Evolutionary conservation across 176 grass and related monocot species (phyloP).

Genomic region (Zizania latifolia): DNA sequence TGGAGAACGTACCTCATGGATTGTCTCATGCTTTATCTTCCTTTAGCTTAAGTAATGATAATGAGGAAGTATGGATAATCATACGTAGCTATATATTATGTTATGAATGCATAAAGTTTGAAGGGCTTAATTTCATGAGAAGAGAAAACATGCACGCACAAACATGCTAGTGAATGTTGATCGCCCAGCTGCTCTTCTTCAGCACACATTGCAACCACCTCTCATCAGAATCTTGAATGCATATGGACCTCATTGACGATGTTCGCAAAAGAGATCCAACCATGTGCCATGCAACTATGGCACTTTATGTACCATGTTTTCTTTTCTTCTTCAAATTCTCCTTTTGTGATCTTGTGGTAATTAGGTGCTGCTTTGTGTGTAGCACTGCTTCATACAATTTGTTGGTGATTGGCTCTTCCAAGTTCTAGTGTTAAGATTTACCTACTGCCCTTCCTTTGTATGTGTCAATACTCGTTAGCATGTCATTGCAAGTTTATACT

Average conservation of each 20-base stretch:
- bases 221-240: background rate
- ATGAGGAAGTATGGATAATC: background rate
- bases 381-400: background rate
- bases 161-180: background rate
- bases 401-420: background rate
- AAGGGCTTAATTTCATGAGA: background rate
- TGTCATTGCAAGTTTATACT: background rate
- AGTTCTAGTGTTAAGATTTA: background rate
- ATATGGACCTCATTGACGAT: background rate
- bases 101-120: background rate
- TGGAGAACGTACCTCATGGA: background rate
- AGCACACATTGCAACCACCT: background rate
- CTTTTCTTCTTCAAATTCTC: background rate
- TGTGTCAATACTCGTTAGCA: background rate
- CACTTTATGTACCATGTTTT: background rate
- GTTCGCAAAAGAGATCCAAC: background rate
- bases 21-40: background rate
- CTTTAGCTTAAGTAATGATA: background rate
- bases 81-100: background rate
- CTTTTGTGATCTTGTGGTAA: no score
- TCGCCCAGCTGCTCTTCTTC: background rate
- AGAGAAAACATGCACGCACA: background rate
- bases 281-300: background rate
- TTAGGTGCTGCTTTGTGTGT: background rate
- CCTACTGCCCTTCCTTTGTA: slow-evolving; percentile 4